A percentile compares a stretch with the other conserved stretches of the same genome.
Evolutionary conservation across 148 eudicot genomes (phyloP).

Genomic region (Talinum fruticosum): DNA sequence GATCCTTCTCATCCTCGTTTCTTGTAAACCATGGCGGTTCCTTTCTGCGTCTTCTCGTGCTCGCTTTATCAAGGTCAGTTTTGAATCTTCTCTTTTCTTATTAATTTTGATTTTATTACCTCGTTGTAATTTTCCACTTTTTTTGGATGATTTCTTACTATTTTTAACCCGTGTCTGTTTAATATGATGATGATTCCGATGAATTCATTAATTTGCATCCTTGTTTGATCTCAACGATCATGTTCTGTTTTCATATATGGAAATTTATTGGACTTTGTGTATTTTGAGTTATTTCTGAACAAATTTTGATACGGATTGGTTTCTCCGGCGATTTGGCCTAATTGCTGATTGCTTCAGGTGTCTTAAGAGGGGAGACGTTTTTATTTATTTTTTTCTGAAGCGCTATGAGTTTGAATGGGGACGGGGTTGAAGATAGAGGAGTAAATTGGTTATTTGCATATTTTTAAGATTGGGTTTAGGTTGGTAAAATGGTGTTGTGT

Average conservation of each 20-base stretch:
- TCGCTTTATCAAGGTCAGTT: conserved; percentile 49
- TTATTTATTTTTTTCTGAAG: not conserved
- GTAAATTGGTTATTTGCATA: no score
- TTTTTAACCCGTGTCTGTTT: not conserved
- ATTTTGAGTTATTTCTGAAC: not conserved
- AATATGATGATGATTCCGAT: conserved; percentile 9
- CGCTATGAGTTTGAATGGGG: not conserved
- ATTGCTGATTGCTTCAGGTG: not conserved
- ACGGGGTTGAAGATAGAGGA: no score
- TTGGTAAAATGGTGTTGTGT: not conserved
- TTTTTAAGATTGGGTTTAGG: no score
- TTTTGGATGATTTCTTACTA: not conserved
- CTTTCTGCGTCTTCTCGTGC: conserved; percentile 37
- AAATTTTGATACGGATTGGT: not conserved
- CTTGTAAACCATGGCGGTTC: conserved; percentile 81
- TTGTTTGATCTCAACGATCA: not conserved
- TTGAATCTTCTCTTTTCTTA: conserved; percentile 1
- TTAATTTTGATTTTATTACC: not conserved
- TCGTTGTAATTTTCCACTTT: not conserved
- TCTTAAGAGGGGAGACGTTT: not conserved
- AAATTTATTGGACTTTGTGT: not conserved
- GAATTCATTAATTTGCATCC: not conserved
- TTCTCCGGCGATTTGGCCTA: not conserved
- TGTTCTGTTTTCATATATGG: not conserved
- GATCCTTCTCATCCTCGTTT: conserved; percentile 49